Conservation (phyloP, 257 asterid genomes). For the Avicennia marina region DNA sequence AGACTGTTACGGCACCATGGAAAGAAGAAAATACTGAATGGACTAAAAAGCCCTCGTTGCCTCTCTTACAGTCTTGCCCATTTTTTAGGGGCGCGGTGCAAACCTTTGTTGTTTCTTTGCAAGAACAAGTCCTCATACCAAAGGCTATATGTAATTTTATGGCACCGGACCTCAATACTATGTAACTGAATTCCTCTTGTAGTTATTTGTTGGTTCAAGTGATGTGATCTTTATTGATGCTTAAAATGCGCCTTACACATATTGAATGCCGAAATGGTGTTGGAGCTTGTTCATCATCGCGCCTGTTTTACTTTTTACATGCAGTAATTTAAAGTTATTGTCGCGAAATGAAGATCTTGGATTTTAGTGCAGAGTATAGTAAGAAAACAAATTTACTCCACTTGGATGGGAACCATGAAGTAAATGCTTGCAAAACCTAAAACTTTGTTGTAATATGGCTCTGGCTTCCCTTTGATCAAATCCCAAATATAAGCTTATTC, state of each 20-base stretch:
- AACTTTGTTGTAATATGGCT: not conserved
- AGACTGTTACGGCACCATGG: not conserved
- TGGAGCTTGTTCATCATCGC: not conserved
- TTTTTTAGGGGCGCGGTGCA: not conserved
- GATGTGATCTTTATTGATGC: not conserved
- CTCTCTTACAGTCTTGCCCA: not conserved
- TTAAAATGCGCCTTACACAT: not conserved
- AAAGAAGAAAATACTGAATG: constrained; percentile 14
- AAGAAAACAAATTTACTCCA: too few relatives aligned
- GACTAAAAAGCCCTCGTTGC: constrained; percentile 16
- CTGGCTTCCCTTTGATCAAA: too few relatives aligned
- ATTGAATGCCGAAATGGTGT: not conserved
- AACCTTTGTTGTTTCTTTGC: not conserved
- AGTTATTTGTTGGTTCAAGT: not conserved
- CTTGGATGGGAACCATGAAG: too few relatives aligned
- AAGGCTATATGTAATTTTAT: too few relatives aligned
- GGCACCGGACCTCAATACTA: not conserved
- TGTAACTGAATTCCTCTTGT: not conserved
- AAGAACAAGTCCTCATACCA: not conserved
- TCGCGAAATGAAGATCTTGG: too few relatives aligned
- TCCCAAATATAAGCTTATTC: not conserved
- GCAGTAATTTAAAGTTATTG: too few relatives aligned
- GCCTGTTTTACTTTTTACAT: not conserved
- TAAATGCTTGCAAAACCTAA: too few relatives aligned
- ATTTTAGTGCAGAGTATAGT: too few relatives aligned